Percentiles rank a stretch among this genome's conserved stretches.
phyloP scores from a whole-genome alignment of 352 stramenopile species.

The Globisporangium cederbergense region DNA sequence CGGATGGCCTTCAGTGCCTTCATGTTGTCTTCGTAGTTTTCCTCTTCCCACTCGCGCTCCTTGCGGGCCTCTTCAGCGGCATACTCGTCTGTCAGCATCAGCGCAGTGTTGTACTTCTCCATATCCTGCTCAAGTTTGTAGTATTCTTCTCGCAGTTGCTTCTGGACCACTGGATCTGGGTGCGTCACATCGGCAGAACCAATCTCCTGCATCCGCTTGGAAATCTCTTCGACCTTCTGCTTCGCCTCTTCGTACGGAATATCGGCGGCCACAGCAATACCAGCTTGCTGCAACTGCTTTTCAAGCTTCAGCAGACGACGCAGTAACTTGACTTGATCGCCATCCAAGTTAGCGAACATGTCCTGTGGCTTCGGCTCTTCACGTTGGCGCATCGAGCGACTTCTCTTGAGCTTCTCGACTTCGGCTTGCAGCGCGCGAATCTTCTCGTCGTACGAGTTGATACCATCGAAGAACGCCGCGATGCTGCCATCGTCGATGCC shows the following conservation, averaged over 20 bases:
- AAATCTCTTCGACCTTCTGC: conserved; percentile 88
- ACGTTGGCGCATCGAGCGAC: conserved; percentile 37
- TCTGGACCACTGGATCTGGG: conserved; percentile 73
- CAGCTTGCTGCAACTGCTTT: conserved; percentile 77
- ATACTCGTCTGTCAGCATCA: conserved; percentile 93
- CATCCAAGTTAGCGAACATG: conserved; percentile 69
- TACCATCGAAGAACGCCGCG: conserved; percentile 77
- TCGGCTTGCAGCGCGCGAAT: conserved; percentile 77
- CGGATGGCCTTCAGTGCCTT: conserved; percentile 88
- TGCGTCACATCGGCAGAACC: conserved; percentile 89
- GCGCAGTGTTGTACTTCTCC: conserved; percentile 91
- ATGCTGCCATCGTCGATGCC: conserved; percentile 73
- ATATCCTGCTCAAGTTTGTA: conserved; percentile 92
- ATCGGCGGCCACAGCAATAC: conserved; percentile 89
- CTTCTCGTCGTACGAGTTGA: conserved; percentile 82
- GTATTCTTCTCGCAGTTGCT: conserved; percentile 90
- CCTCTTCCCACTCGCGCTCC: conserved; percentile 90
- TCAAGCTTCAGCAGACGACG: conserved; percentile 81
- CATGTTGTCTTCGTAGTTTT: conserved; percentile 84
- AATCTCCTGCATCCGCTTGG: conserved; percentile 91
- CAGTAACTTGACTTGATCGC: conserved; percentile 74
- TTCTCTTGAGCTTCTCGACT: conserved; percentile 79
- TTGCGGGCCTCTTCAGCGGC: conserved; percentile 87
- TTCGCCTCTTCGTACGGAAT: conserved; percentile 93
- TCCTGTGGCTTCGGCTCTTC: conserved; percentile 60